A percentile compares a stretch with the other conserved stretches of the same genome.
phyloP scores from a whole-genome alignment of 202 grass and related monocot genomes.

The Setaria italica region DNA sequence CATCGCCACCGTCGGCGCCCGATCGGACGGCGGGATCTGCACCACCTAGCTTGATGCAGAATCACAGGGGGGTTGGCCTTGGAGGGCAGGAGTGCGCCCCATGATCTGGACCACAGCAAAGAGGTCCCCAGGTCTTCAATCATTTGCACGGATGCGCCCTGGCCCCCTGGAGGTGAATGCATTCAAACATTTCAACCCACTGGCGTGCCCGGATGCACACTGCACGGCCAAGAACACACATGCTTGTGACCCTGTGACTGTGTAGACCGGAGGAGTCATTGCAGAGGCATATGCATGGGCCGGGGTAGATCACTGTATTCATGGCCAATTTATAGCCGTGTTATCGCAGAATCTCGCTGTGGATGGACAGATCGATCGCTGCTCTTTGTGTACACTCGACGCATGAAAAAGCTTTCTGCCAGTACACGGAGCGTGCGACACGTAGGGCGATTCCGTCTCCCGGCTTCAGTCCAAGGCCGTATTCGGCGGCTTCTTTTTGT shows the following conservation, averaged over 20 bases:
- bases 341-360: slow-evolving; percentile 23
- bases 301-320: slow-evolving; percentile 31
- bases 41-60: neutral
- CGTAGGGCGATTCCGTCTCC: slow-evolving; percentile 6
- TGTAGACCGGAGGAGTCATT: neutral
- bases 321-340: neutral
- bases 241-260: neutral
- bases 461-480: neutral
- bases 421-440: neutral
- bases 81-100: neutral
- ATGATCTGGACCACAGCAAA: slow-evolving; percentile 20
- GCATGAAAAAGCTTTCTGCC: neutral
- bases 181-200: slow-evolving; percentile 4
- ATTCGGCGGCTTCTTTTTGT: neutral
- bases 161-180: slow-evolving; percentile 24
- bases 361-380: neutral
- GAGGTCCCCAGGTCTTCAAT: slow-evolving; percentile 26
- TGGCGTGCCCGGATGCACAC: neutral
- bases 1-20: neutral
- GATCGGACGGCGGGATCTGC: neutral
- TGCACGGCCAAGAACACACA: slow-evolving; percentile 1
- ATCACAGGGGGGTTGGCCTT: neutral
- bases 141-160: slow-evolving; percentile 31
- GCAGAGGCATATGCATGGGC: slow-evolving; percentile 1
- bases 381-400: neutral